Base-by-base conservation (phyloP, 495 filamentous ascomycete species). In the Penicillium salamii region DNA sequence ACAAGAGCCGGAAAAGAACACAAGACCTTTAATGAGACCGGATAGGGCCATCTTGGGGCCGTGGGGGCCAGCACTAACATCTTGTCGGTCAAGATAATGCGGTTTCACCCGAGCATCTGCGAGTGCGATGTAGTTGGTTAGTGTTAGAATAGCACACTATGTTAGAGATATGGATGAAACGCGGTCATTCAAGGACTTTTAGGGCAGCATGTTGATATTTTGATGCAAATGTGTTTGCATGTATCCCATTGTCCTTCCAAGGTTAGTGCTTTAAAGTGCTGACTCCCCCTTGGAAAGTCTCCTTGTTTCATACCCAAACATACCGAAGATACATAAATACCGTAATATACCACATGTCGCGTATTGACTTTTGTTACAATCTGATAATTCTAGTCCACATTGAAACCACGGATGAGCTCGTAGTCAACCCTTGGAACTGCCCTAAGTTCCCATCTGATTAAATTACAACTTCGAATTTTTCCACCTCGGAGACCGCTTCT, bases 401-500 rank as follows among this genome's bases (percentile, higher is more conserved):
- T 7, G 7, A 23, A 43, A n/a, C n/a, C n/a, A n/a, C n/a, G n/a
- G n/a, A n/a, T n/a, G n/a, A n/a, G n/a, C n/a, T n/a, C n/a, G n/a
- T n/a, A n/a, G n/a, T n/a, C n/a, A n/a, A n/a, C n/a, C 41, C 41
- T 20, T 35, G 31, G 42, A n/a, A 40, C 20, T n/a, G n/a, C n/a
- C n/a, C n/a, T n/a, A n/a, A n/a, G n/a, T 26, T 19, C 6, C 12
- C 39, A 48, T 48, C 45, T 48, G 45, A 48, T 48, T 48, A 48
- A 28, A 13, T 17, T 44, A 93, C 58, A 95, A 59, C 69, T 90
- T 91, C 59, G 81, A 85, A 61, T 83, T 74, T 60, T 76, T 76
- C 88, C 90, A 92, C 42, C 67, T 75, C 18, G 87, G 80, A 63
- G 78, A 74, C 67, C 88, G 74, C 68, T 82, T 90, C 79, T 91